Evolutionary conservation across 1,284 basidiomycete genomes (phyloP).

Genomic region (Moesziomyces sp.): DNA sequence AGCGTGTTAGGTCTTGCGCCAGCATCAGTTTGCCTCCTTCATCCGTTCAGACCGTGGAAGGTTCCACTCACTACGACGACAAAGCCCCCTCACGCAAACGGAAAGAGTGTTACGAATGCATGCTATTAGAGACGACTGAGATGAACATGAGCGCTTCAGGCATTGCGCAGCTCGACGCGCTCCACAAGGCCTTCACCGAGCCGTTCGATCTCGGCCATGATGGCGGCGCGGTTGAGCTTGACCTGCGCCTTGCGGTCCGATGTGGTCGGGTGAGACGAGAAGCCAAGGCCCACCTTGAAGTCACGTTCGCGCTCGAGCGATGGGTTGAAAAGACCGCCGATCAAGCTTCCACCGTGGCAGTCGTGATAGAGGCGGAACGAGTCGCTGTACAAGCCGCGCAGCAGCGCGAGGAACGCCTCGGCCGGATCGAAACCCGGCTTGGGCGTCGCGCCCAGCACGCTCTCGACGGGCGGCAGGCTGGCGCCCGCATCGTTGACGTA

Average conservation of each 20-base stretch:
- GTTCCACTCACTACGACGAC: too few relatives aligned
- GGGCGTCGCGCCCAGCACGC: slow-evolving; percentile 53
- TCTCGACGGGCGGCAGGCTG: slow-evolving; percentile 19
- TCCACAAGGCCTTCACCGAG: slow-evolving; percentile 79
- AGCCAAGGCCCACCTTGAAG: slow-evolving; percentile 86
- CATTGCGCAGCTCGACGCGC: slow-evolving; percentile 24
- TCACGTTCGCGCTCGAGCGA: slow-evolving; percentile 70
- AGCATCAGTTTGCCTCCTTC: too few relatives aligned
- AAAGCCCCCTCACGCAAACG: background rate
- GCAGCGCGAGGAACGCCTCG: slow-evolving; percentile 74
- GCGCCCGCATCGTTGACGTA: slow-evolving; percentile 71
- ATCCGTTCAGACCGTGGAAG: too few relatives aligned
- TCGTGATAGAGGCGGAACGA: slow-evolving; percentile 88
- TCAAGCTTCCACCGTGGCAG: slow-evolving; percentile 77
- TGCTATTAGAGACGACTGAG: background rate
- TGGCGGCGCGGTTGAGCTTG: slow-evolving; percentile 76
- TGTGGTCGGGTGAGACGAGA: slow-evolving; percentile 71
- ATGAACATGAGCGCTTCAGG: background rate
- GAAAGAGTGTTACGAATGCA: background rate
- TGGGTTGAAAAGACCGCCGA: slow-evolving; percentile 90
- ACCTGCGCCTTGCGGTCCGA: slow-evolving; percentile 67
- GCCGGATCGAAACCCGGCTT: slow-evolving; percentile 78
- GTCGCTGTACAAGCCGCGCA: slow-evolving; percentile 79
- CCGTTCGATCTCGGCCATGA: slow-evolving; percentile 82
- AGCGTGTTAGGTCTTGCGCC: background rate